Percentiles rank a stretch among this genome's conserved stretches.
Evolutionary conservation across 306 rosid species (phyloP).

Genomic region (Prunus armeniaca): DNA sequence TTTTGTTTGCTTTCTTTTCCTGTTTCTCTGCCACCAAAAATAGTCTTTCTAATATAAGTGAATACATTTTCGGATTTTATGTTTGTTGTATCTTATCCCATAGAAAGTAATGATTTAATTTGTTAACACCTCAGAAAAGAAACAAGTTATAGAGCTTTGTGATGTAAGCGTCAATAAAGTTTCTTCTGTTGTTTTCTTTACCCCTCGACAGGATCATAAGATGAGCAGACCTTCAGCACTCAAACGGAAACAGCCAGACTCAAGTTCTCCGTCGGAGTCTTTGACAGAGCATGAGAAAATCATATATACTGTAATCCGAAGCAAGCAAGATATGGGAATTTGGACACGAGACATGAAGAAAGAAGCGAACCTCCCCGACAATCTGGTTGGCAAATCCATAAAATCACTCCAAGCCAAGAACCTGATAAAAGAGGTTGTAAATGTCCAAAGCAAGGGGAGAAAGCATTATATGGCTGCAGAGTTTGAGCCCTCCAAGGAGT

Average conservation of each 20-base stretch:
- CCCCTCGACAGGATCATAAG: conserved; percentile 29
- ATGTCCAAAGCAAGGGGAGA: conserved; percentile 55
- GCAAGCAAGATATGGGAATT: conserved; percentile 59
- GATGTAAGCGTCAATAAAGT: neutral
- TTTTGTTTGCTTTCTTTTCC: too few relatives aligned
- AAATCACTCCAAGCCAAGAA: conserved; percentile 52
- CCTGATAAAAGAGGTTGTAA: conserved; percentile 60
- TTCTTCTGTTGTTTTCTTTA: neutral
- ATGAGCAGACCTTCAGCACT: conserved; percentile 32
- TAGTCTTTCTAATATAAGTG: too few relatives aligned
- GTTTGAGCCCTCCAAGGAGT: conserved; percentile 66
- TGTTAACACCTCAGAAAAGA: too few relatives aligned
- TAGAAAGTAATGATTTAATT: too few relatives aligned
- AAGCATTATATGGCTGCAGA: conserved; percentile 71
- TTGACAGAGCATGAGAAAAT: conserved; percentile 46
- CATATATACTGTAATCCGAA: conserved; percentile 44
- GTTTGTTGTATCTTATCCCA: too few relatives aligned
- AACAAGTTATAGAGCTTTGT: neutral
- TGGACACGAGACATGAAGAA: conserved; percentile 55
- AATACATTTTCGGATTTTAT: too few relatives aligned
- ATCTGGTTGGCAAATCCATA: conserved; percentile 37
- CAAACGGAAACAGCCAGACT: conserved; percentile 55
- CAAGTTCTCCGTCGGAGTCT: conserved; percentile 21
- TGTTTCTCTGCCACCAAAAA: too few relatives aligned
- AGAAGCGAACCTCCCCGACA: conserved; percentile 47